Evolutionary conservation across 768 basidiomycete genomes (phyloP).

Genomic region (Lanmaoa pseudosensibilis): DNA sequence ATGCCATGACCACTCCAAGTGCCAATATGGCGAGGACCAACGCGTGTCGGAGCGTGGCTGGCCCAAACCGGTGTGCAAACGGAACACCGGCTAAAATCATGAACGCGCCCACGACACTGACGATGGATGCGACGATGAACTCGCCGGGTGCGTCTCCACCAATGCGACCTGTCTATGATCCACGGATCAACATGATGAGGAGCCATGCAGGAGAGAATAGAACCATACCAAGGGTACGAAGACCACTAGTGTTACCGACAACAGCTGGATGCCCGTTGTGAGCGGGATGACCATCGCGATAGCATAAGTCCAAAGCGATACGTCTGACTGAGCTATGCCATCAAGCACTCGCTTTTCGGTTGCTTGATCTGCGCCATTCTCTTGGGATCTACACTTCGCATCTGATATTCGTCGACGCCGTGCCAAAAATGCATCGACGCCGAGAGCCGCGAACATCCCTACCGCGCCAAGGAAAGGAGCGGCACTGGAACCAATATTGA

Average conservation of each 20-base stretch:
- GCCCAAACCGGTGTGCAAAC: conserved; percentile 72
- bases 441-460: conserved; percentile 57
- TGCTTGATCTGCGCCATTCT: conserved; percentile 1
- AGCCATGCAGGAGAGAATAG: background rate
- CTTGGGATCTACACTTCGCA: background rate
- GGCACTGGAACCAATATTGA: conserved; percentile 74
- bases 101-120: conserved; percentile 56
- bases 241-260: conserved; percentile 69
- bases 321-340: conserved; percentile 25
- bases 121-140: conserved; percentile 80
- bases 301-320: conserved; percentile 64
- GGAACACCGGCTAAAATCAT: conserved; percentile 62
- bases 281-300: conserved; percentile 58
- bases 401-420: conserved; percentile 19
- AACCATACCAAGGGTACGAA: conserved; percentile 80
- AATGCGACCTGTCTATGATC: conserved; percentile 70
- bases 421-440: conserved; percentile 48
- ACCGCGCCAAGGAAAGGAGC: conserved; percentile 64
- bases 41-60: conserved; percentile 34
- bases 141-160: conserved; percentile 85
- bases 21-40: conserved; percentile 47
- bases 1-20: conserved; percentile 52
- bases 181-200: conserved; percentile 3
- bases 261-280: conserved; percentile 55
- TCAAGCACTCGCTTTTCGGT: background rate